phyloP scores from a whole-genome alignment of 495 filamentous ascomycete species.

The Acidiella bohemica region DNA sequence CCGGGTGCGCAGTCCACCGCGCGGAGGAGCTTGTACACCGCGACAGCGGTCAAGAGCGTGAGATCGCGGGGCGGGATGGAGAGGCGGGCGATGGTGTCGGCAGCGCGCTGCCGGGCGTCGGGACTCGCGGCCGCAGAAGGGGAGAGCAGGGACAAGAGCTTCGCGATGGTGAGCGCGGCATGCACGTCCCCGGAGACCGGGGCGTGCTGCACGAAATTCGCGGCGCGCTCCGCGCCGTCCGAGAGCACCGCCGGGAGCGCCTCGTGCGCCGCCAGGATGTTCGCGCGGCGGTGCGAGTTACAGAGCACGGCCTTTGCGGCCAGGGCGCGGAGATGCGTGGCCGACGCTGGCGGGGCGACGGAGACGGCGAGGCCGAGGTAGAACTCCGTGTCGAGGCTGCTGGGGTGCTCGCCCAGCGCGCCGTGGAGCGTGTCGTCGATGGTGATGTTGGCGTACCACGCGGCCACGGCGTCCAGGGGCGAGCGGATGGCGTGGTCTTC shows the following conservation, averaged over 20 bases:
- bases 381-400: constrained; percentile 18
- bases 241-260: constrained; percentile 36
- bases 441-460: constrained; percentile 76
- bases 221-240: neutral
- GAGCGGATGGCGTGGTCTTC: constrained; percentile 78
- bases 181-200: constrained; percentile 47
- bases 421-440: constrained; percentile 55
- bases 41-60: constrained; percentile 64
- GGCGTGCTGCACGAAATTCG: constrained; percentile 22
- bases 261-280: constrained; percentile 42
- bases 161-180: constrained; percentile 65
- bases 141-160: constrained; percentile 59
- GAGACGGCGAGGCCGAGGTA: constrained; percentile 54
- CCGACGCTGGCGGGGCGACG: constrained; percentile 67
- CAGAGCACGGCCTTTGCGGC: constrained; percentile 52
- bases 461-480: constrained; percentile 76
- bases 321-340: constrained; percentile 62
- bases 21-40: constrained; percentile 59
- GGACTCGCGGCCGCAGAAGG: constrained; percentile 24
- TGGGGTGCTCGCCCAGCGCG: constrained; percentile 25
- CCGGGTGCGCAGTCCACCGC: constrained; percentile 1
- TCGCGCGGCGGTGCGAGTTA: constrained; percentile 37
- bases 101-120: constrained; percentile 8
- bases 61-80: constrained; percentile 25
- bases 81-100: constrained; percentile 20